Evolutionary conservation across 169 alveolate species (phyloP), one percentile per base, ranked within the genome.

Genomic region (Theileria luwenshuni): DNA sequence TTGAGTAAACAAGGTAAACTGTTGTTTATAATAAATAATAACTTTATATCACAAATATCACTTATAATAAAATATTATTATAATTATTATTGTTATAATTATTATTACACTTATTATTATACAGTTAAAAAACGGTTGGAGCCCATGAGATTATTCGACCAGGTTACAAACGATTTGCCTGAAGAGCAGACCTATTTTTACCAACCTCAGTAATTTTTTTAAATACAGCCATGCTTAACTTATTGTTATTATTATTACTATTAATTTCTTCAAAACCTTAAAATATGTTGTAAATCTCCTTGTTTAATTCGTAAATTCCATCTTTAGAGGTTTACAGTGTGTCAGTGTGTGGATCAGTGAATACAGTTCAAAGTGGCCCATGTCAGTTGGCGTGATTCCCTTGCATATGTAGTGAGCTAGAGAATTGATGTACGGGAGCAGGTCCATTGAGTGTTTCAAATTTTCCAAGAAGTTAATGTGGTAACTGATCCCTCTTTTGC

Each of bases 341-440:
- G 90, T 76, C 12, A 88, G 68, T 8, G 91, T 74, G 62, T 61
- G 75, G 41, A 89, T 60, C 52, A 89, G 56, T 5, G 83, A 80
- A 79, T 85, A 89, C 7, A 89, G 61, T 74, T 89, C 92, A 25
- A 73, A 76, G 59, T 75, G 83, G 17, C 92, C 87, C 47, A 89
- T 63, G 58, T 89, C 94, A n/a, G 90, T 76, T 7, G 94, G 94
- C 32, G 84, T 77, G 32, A 85, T 75, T 21, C 92, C 86, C 47
- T 75, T 54, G 60, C 90, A 87, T 42, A 88, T 84, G 73, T 88
- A 84, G 48, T 76, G 86, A 23, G 91, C 93, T 60, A 88, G 83
- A 3, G 85, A 67, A 60, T 77, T 84, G 27, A 84, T 49, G 73
- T 88, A 88, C 0, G 93, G 93, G 43, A 84, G 49, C 51, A 88